phyloP scores from a whole-genome alignment of 2,329 filamentous ascomycete genomes.

The Clonostachys sp. region DNA sequence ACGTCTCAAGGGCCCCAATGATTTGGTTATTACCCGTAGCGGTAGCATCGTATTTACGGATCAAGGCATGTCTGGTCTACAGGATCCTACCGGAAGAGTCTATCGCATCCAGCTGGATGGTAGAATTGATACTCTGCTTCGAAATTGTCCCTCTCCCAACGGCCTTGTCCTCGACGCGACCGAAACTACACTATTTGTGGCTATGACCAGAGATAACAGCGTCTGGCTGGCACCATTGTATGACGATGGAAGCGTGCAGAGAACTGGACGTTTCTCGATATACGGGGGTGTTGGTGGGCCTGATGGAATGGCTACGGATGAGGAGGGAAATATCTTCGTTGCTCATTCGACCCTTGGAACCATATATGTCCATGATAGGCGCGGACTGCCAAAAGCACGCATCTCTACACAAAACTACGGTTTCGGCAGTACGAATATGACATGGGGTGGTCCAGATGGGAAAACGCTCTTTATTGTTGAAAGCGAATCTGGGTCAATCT shows the following conservation, averaged over 20 bases:
- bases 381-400: background rate
- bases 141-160: constrained; percentile 6
- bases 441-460: constrained; percentile 1
- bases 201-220: constrained; percentile 7
- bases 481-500: background rate
- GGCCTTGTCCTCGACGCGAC: constrained; percentile 3
- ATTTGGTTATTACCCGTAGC: constrained; percentile 1
- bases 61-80: constrained; percentile 6
- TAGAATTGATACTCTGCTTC: constrained; percentile 2
- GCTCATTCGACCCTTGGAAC: constrained; percentile 4
- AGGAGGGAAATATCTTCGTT: constrained; percentile 7
- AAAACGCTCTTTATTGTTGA: constrained; percentile 2
- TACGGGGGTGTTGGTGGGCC: constrained; percentile 5
- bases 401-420: background rate
- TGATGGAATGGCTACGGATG: constrained; percentile 6
- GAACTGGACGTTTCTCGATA: constrained; percentile 4
- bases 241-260: constrained; percentile 6
- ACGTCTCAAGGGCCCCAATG: constrained; percentile 7
- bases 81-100: constrained; percentile 4
- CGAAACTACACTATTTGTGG: constrained; percentile 3
- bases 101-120: constrained; percentile 3
- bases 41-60: constrained; percentile 7
- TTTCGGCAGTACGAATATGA: constrained; percentile 1
- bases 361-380: constrained; percentile 4
- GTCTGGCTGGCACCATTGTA: constrained; percentile 6